Conservation (phyloP, 805 yeast genomes). For the Barnettozyma siamensis region DNA sequence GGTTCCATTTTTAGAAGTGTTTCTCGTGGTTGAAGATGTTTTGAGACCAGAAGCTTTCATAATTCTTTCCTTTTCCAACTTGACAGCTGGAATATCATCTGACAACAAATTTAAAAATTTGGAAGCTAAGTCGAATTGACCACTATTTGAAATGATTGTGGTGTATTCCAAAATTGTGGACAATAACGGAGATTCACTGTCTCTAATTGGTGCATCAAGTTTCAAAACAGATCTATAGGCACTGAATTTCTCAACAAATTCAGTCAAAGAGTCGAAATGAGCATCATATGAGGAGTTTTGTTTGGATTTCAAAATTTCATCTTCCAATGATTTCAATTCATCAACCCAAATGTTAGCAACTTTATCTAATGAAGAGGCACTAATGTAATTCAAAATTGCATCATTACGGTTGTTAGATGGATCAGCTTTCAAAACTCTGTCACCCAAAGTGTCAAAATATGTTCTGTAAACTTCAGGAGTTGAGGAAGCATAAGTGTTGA, state of each 20-base stretch:
- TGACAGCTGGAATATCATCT: conserved; percentile 62
- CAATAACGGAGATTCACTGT: conserved; percentile 27
- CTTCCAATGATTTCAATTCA: conserved; percentile 53
- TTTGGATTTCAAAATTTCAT: conserved; percentile 32
- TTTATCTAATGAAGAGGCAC: conserved; percentile 76
- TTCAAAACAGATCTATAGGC: conserved; percentile 56
- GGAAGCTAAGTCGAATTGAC: conserved; percentile 77
- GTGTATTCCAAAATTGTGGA: conserved; percentile 75
- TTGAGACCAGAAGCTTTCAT: conserved; percentile 50
- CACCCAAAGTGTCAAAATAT: conserved; percentile 67
- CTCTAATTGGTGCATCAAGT: conserved; percentile 22
- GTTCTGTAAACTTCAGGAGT: conserved; percentile 44
- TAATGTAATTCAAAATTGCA: conserved; percentile 73
- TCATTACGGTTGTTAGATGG: conserved; percentile 52
- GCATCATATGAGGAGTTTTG: conserved; percentile 69
- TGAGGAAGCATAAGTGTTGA: conserved; percentile 49
- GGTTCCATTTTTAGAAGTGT: conserved; percentile 7
- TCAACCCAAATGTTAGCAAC: conserved; percentile 78
- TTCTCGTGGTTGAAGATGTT: conserved; percentile 14
- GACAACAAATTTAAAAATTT: conserved; percentile 69
- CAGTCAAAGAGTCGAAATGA: conserved; percentile 72
- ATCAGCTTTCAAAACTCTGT: conserved; percentile 52
- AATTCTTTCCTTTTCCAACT: conserved; percentile 74
- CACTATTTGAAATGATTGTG: conserved; percentile 70
- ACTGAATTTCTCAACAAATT: conserved; percentile 77